Conservation (phyloP, 2,329 filamentous ascomycete species). For the Pseudopithomyces maydicus region DNA sequence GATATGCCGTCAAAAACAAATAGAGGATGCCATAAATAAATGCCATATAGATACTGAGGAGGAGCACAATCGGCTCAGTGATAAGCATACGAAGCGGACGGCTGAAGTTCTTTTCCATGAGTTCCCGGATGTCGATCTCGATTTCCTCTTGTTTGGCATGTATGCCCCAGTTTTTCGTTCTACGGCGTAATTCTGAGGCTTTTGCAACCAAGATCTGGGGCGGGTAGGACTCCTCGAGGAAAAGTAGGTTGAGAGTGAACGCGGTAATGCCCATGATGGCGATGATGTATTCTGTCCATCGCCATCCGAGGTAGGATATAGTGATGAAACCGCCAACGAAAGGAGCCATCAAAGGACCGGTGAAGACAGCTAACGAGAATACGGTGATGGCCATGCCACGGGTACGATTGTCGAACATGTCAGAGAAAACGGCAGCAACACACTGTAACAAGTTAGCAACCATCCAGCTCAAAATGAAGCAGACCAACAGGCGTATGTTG, state of each 20-base stretch:
- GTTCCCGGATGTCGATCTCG: constrained; percentile 55
- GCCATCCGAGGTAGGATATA: constrained; percentile 57
- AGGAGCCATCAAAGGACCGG: constrained; percentile 58
- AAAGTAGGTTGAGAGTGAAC: constrained; percentile 56
- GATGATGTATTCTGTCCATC: constrained; percentile 61
- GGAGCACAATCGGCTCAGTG: constrained; percentile 54
- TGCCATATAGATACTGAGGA: constrained; percentile 40
- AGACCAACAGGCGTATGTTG: too few species aligned
- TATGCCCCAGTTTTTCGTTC: constrained; percentile 66
- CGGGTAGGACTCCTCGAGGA: constrained; percentile 63
- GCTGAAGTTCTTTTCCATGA: constrained; percentile 60
- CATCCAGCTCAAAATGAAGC: constrained; percentile 24
- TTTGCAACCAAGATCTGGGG: constrained; percentile 63
- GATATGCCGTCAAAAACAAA: constrained; percentile 84
- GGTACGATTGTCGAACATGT: constrained; percentile 57
- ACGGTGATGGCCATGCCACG: constrained; percentile 53
- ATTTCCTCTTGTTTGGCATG: constrained; percentile 62
- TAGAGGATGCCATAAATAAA: constrained; percentile 72
- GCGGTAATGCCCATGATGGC: constrained; percentile 61
- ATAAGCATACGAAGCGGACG: constrained; percentile 55
- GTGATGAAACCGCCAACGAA: constrained; percentile 62
- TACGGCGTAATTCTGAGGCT: constrained; percentile 58
- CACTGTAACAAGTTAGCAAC: constrained; percentile 24
- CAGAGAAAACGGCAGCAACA: constrained; percentile 61
- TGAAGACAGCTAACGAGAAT: constrained; percentile 58